A percentile compares a stretch with the other conserved stretches of the same genome.
phyloP scores from a whole-genome alignment of 2,329 filamentous ascomycete species.

The Cercospora beticola region DNA sequence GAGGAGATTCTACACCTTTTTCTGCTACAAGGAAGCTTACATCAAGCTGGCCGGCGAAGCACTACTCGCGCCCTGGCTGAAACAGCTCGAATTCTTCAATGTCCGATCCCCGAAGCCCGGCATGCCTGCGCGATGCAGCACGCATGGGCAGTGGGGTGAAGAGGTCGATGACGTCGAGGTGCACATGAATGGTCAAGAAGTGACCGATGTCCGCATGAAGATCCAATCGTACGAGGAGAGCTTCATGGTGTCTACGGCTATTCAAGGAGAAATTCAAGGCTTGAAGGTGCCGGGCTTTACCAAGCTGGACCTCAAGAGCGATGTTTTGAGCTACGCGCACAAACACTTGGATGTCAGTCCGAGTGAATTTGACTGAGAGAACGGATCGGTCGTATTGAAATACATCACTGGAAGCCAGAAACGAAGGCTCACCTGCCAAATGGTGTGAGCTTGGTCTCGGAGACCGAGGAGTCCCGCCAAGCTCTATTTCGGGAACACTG shows the following conservation, averaged over 20 bases:
- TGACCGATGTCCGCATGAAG: slow-evolving; percentile 57
- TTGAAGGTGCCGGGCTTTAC: slow-evolving; percentile 36
- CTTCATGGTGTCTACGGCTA: slow-evolving; percentile 60
- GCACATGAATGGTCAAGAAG: slow-evolving; percentile 47
- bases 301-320: slow-evolving; percentile 33
- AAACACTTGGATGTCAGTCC: slow-evolving; percentile 26
- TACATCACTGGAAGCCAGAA: neutral
- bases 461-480: neutral
- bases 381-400: neutral
- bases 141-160: slow-evolving; percentile 49
- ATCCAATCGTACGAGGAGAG: slow-evolving; percentile 59
- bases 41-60: slow-evolving; percentile 82
- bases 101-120: slow-evolving; percentile 58
- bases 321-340: slow-evolving; percentile 34
- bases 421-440: neutral
- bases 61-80: slow-evolving; percentile 70
- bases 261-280: slow-evolving; percentile 38
- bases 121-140: slow-evolving; percentile 44
- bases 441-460: neutral
- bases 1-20: slow-evolving; percentile 72
- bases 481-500: neutral
- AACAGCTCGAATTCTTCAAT: slow-evolving; percentile 65
- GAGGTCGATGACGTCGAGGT: slow-evolving; percentile 51
- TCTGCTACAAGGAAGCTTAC: slow-evolving; percentile 78
- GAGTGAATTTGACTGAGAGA: slow-evolving; percentile 24